Base-by-base conservation (phyloP, 495 filamentous ascomycete genomes). In the Aspergillus mulundensis region DNA sequence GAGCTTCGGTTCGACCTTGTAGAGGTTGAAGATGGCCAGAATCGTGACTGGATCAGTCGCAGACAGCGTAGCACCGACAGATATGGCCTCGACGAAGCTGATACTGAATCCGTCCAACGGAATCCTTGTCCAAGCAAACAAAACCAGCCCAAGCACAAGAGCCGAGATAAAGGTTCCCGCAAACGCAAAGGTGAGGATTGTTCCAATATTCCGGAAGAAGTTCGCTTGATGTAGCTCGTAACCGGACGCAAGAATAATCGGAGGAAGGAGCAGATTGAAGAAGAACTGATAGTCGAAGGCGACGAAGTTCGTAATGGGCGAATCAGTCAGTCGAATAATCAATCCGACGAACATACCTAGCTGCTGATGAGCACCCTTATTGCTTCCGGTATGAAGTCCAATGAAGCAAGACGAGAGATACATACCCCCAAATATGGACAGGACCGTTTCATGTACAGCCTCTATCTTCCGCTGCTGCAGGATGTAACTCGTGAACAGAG, bases 251-350 rank as follows among this genome's bases (percentile, higher is more conserved):
- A 98, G 80, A 70, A 98, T 98, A 66, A 98, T 98, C 7, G 94
- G 94, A 32, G 94, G 94, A 28, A 98, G 86, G 38, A 98, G 86
- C 53, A 98, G 84, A 71, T 97, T 98, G 78, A 98, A 98, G 79
- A 98, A 98, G 72, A 96, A 92, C 65, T 97, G 91, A 70, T 97
- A 96, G 75, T 97, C 85, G 77, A 98, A 98, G 69, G 87, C 94
- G 59, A 98, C 89, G 57, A 88, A 82, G 58, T 87, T 86, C 68
- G 90, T 87, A 54, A 98, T 91, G 60, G 85, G 88, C 38, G 90
- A 85, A 59, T 85, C 84, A 50, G 86, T 87, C 49, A 96, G 71
- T 63, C 94, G 83, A 43, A 98, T 84, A 61, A 97, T 84, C 61
- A 98, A 76, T 1, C 94, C 94, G 46, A 97, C 89, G 52, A 91